phyloP scores from a whole-genome alignment of 768 basidiomycete genomes.

The Rhodotorula taiwanensis region DNA sequence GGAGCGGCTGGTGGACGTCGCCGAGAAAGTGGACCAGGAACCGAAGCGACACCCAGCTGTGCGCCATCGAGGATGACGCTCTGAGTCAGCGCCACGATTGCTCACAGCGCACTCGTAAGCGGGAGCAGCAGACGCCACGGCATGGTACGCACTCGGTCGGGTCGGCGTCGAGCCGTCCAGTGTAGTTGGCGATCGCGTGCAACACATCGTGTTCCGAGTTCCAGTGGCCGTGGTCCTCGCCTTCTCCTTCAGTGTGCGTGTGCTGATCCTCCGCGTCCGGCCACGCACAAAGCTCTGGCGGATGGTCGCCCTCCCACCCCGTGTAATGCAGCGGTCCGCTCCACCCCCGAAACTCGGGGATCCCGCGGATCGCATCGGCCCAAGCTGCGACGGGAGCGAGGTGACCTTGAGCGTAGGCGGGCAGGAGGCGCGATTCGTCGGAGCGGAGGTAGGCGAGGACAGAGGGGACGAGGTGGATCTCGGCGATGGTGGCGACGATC shows the following conservation, averaged over 20 bases:
- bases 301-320: slow-evolving; percentile 43
- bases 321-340: slow-evolving; percentile 33
- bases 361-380: slow-evolving; percentile 62
- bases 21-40: slow-evolving; percentile 87
- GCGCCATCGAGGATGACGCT: no score
- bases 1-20: slow-evolving; percentile 88
- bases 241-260: neutral
- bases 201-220: slow-evolving; percentile 61
- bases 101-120: no score
- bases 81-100: no score
- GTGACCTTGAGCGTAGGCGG: slow-evolving; percentile 56
- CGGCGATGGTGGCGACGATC: slow-evolving; percentile 86
- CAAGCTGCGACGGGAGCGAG: slow-evolving; percentile 77
- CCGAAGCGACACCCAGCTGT: slow-evolving; percentile 59
- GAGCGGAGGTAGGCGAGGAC: slow-evolving; percentile 46
- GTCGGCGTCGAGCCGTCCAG: slow-evolving; percentile 24
- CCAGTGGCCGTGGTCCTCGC: slow-evolving; percentile 51
- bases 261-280: neutral
- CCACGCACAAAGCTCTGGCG: slow-evolving; percentile 58
- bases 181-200: slow-evolving; percentile 66
- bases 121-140: neutral
- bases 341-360: slow-evolving; percentile 22
- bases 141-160: slow-evolving; percentile 17
- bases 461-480: slow-evolving; percentile 74
- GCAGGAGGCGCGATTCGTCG: slow-evolving; percentile 58